Percentiles rank a stretch among this genome's conserved stretches.
Conservation (phyloP, 441 rosid genomes). For the Adansonia grandidieri region DNA sequence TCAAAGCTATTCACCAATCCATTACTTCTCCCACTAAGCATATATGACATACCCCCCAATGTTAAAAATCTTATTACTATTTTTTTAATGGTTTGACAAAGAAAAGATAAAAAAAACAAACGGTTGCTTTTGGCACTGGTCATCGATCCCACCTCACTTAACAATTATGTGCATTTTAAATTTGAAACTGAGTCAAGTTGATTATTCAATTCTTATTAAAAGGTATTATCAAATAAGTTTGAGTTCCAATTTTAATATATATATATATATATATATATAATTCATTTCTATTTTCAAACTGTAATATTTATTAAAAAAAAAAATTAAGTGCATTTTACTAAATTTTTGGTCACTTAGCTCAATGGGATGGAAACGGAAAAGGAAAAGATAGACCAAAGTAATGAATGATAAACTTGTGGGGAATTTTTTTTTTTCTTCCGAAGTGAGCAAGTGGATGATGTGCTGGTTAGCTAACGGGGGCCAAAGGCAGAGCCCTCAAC, state of each 20-base stretch:
- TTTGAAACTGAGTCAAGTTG: too few species aligned
- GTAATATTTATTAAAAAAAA: too few species aligned
- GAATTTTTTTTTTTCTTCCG: not conserved
- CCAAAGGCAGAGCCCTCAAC: conserved; percentile 36
- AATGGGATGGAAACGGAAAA: not conserved
- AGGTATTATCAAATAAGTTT: too few species aligned
- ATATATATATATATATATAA: too few species aligned
- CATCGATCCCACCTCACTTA: conserved; percentile 31
- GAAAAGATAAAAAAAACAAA: conserved; percentile 10
- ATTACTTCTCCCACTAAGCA: conserved; percentile 68
- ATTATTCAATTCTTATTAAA: too few species aligned
- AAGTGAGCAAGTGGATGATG: conserved; percentile 19
- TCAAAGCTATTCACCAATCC: conserved; percentile 56
- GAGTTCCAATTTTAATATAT: too few species aligned
- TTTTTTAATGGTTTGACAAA: conserved; percentile 33
- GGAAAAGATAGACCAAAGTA: not conserved
- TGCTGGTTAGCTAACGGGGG: conserved; percentile 32
- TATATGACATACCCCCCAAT: not conserved
- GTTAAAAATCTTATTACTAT: not conserved
- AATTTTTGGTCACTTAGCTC: not conserved
- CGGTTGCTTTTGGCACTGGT: conserved; percentile 31
- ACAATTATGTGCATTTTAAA: not conserved
- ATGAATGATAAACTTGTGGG: not conserved
- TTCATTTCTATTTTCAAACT: not conserved
- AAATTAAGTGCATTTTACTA: not conserved